phyloP scores from a whole-genome alignment of 805 yeast species.

The Metschnikowia peoriensis region DNA sequence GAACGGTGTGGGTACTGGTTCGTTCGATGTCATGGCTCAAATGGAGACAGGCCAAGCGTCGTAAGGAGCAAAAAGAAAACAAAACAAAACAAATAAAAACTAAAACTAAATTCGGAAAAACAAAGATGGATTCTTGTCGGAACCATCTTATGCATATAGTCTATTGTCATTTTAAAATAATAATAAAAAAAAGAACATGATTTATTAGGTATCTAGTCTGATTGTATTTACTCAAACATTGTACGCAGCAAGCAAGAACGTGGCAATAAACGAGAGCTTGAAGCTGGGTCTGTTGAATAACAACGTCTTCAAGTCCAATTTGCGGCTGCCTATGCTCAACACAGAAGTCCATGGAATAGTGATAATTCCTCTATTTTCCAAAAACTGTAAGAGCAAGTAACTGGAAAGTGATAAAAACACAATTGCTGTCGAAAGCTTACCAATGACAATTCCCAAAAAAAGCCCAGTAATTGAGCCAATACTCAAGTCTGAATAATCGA shows the following conservation, averaged over 20 bases:
- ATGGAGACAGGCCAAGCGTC: conserved; percentile 3
- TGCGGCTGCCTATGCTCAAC: conserved; percentile 30
- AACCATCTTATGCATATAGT: neutral
- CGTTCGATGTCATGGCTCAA: conserved; percentile 73
- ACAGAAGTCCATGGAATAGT: conserved; percentile 43
- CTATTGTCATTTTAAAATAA: neutral
- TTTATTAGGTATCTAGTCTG: neutral
- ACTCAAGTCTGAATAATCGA: conserved; percentile 61
- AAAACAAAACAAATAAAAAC: neutral
- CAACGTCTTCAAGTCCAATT: conserved; percentile 48
- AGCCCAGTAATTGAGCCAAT: conserved; percentile 64
- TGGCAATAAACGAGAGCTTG: conserved; percentile 51
- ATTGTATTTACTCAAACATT: conserved; percentile 28
- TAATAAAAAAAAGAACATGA: neutral
- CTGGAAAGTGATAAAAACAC: conserved; percentile 48
- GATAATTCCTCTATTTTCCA: conserved; percentile 54
- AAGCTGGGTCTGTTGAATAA: conserved; percentile 61
- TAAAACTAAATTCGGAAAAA: neutral
- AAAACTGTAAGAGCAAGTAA: conserved; percentile 47
- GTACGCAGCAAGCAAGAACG: conserved; percentile 61
- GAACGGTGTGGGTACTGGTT: conserved; percentile 92
- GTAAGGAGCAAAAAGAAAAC: neutral
- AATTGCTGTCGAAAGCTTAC: conserved; percentile 55
- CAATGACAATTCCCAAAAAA: conserved; percentile 56
- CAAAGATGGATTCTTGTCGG: neutral